phyloP scores from a whole-genome alignment of 768 basidiomycete species.

The Lyophyllum decastes region DNA sequence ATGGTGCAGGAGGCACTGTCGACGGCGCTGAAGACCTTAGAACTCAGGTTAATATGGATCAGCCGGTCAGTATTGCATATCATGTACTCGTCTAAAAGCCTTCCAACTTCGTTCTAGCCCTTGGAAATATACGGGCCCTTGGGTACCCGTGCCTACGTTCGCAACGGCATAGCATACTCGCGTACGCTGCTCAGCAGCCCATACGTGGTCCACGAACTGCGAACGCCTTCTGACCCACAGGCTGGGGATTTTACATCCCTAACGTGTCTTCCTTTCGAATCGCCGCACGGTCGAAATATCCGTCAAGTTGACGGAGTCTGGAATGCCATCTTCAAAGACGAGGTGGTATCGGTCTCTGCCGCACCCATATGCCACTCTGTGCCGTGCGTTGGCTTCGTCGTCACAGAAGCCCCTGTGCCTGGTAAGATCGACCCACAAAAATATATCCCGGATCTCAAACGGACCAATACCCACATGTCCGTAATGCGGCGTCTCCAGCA shows the following conservation, averaged over 20 bases:
- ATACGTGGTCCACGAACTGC: conserved; percentile 85
- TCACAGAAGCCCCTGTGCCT: conserved; percentile 69
- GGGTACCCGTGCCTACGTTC: conserved; percentile 81
- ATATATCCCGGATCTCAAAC: conserved; percentile 68
- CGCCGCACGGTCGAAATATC: conserved; percentile 64
- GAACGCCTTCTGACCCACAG: conserved; percentile 59
- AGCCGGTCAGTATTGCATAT: conserved; percentile 31
- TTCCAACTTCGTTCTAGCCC: conserved; percentile 39
- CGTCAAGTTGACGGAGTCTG: conserved; percentile 59
- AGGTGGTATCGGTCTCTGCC: conserved; percentile 64
- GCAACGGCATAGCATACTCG: conserved; percentile 66
- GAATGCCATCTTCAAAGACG: conserved; percentile 62
- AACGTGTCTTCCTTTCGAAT: conserved; percentile 54
- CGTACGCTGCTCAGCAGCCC: conserved; percentile 64
- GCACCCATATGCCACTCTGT: conserved; percentile 81
- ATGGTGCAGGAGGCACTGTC: conserved; percentile 70
- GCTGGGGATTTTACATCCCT: conserved; percentile 50
- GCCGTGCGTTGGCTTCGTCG: conserved; percentile 78
- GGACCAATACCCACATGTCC: conserved; percentile 69
- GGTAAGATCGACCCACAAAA: conserved; percentile 73
- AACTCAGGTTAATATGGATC: conserved; percentile 31
- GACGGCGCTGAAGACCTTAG: conserved; percentile 66
- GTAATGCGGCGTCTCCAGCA: conserved; percentile 67
- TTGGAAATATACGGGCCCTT: conserved; percentile 86
- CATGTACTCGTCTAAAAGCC: background rate